A percentile compares a stretch with the other conserved stretches of the same genome.
Evolutionary conservation across 352 stramenopile species (phyloP).

Genomic region (Discostella stelligera): DNA sequence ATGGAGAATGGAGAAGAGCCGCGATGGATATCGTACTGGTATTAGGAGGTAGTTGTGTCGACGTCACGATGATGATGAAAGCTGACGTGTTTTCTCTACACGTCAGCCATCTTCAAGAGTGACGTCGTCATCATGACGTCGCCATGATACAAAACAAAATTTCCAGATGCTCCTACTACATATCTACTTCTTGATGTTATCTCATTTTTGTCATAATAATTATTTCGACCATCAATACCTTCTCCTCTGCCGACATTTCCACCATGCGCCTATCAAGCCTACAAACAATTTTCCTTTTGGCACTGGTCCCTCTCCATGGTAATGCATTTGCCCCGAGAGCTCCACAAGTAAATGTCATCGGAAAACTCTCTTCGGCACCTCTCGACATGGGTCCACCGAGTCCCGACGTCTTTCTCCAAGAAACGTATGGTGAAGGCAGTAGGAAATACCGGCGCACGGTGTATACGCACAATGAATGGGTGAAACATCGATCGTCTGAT

Average conservation of each 20-base stretch:
- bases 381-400: slow-evolving; percentile 40
- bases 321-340: neutral
- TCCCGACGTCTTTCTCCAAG: slow-evolving; percentile 10
- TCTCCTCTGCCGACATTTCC: neutral
- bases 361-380: neutral
- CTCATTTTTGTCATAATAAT: slow-evolving; percentile 4
- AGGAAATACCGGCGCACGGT: slow-evolving; percentile 67
- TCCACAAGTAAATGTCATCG: neutral
- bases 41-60: no score
- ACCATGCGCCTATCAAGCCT: slow-evolving; percentile 10
- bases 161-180: no score
- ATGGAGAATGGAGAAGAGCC: no score
- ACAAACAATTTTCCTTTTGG: slow-evolving; percentile 10
- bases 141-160: no score
- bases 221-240: no score
- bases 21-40: no score
- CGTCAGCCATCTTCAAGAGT: no score
- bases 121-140: neutral
- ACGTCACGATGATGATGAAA: neutral
- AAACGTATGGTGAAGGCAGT: slow-evolving; percentile 52
- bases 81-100: neutral
- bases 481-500: slow-evolving; percentile 59
- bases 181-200: no score
- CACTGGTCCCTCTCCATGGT: neutral
- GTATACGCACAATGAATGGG: slow-evolving; percentile 62